phyloP scores from a whole-genome alignment of 768 basidiomycete genomes.

The Boletus subparvulus region DNA sequence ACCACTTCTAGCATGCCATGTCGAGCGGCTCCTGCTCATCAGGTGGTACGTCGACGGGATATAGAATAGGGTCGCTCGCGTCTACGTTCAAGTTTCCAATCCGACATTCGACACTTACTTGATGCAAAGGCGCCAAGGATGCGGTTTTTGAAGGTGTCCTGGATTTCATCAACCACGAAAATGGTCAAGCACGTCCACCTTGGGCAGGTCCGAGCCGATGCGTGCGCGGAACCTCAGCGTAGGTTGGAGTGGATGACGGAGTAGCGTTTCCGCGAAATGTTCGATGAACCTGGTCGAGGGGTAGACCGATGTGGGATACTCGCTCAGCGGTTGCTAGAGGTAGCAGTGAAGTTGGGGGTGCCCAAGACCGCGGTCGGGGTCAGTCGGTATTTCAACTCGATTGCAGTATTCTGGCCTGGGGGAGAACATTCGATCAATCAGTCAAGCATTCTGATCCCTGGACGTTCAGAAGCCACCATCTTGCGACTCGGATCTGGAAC shows the following conservation, averaged over 20 bases:
- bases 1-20: too few species aligned
- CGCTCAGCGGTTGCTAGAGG: conserved; percentile 37
- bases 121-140: conserved; percentile 51
- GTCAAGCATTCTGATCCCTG: too few species aligned
- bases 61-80: conserved; percentile 32
- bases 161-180: conserved; percentile 57
- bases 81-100: conserved; percentile 57
- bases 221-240: too few species aligned
- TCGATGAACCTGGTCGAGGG: conserved; percentile 51
- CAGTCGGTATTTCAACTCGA: not conserved
- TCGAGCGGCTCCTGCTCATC: too few species aligned
- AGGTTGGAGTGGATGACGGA: conserved; percentile 58
- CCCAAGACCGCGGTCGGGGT: not conserved
- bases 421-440: not conserved
- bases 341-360: too few species aligned
- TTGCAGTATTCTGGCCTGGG: not conserved
- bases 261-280: conserved; percentile 43
- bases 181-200: conserved; percentile 45
- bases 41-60: too few species aligned
- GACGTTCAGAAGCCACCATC: too few species aligned
- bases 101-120: conserved; percentile 39
- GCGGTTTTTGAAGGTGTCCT: conserved; percentile 55
- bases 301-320: conserved; percentile 59
- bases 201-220: too few species aligned
- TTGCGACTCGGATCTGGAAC: too few species aligned